phyloP scores from a whole-genome alignment of 306 rosid genomes.

The Begonia peltatifolia region DNA sequence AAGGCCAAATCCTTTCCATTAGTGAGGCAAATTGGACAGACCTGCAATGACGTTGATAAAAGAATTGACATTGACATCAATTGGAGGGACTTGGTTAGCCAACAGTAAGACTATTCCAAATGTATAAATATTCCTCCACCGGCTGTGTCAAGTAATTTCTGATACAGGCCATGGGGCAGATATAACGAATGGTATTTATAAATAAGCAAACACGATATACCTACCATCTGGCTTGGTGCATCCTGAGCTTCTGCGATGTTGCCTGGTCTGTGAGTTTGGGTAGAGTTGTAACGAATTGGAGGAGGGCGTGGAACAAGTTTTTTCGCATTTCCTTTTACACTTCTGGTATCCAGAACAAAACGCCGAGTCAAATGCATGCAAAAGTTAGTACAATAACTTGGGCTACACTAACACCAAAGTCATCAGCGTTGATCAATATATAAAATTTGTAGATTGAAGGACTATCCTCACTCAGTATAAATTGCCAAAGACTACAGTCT shows the following conservation, averaged over 20 bases:
- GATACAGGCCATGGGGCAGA: no score
- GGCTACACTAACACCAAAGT: slow-evolving; percentile 2
- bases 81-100: no score
- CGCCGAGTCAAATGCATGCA: not conserved
- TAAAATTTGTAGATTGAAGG: not conserved
- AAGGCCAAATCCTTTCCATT: slow-evolving; percentile 64
- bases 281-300: slow-evolving; percentile 34
- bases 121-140: no score
- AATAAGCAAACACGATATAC: slow-evolving; percentile 16
- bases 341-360: slow-evolving; percentile 28
- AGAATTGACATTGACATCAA: no score
- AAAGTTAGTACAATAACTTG: not conserved
- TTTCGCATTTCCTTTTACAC: slow-evolving; percentile 40
- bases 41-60: slow-evolving; percentile 17
- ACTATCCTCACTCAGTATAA: not conserved
- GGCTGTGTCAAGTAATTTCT: no score
- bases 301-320: slow-evolving; percentile 54
- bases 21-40: slow-evolving; percentile 72
- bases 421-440: not conserved
- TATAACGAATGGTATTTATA: not conserved
- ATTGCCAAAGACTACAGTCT: not conserved
- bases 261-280: slow-evolving; percentile 21
- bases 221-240: slow-evolving; percentile 35
- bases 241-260: slow-evolving; percentile 19
- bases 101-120: no score